Evolutionary conservation across 768 basidiomycete species (phyloP), one percentile per base, ranked within the genome.

Genomic region (Mycena alexandri): DNA sequence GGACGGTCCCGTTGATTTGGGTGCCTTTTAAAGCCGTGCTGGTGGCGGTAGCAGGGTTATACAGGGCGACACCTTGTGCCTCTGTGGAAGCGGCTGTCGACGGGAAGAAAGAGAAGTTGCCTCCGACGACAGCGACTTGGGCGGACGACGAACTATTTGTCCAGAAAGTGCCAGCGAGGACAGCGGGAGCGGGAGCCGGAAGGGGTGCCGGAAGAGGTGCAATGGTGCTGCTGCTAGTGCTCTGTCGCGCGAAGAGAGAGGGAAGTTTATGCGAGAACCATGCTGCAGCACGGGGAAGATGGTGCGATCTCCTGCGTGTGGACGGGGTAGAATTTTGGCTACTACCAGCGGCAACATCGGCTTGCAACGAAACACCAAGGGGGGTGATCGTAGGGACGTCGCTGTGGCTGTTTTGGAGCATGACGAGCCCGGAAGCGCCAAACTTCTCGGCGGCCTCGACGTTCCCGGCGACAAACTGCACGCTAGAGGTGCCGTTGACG

Each of bases 111-210:
- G 92, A 87, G 76, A 98, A 99, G 77, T 96, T 95, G 41, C 97
- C 97, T 36, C 96, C 97, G 53, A 98, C 82, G 68, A 98, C 87
- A 47, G 89, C 88, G 21, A 94, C 78, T 62, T 93, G 88, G 50
- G 74, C 76, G 6, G 86, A 84, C 3, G 88, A 88, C 2, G 90
- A 86, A 42, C 83, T 83, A 75, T 98, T 98, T 9, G 88, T 92
- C 94, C 94, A 98, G 82, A 95, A 98, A 2, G 87, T 86, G 36
- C 94, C 97, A 0, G 94, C 86, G 61, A 98, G 83, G 66, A 98
- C 88, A 19, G 94, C 90, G 0, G 95, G 94, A 1, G 94, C 93
- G 1, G 86, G 81, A 2, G 89, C 83, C 12, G 88, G 78, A 33
- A 87, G 82, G 1, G 80, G 48, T 17, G 86, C 61, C 17, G 93